Evolutionary conservation across 371 early-diverging fungal genomes (phyloP), one percentile per base, ranked within the genome.

Genomic region (Haplosporangium sp.): DNA sequence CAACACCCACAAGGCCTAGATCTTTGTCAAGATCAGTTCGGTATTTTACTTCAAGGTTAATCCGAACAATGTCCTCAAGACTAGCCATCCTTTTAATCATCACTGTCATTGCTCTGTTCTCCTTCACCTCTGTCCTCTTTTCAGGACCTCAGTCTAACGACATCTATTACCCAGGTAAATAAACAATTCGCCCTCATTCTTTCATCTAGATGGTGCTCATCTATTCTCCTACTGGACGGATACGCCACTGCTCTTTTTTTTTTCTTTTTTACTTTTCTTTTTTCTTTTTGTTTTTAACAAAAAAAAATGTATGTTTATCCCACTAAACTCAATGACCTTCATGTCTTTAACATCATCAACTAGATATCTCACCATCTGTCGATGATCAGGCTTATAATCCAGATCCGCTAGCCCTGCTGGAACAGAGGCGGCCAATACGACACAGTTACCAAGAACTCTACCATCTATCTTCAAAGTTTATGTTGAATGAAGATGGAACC

Each of bases 391-490:
- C 39, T 59, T 79, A 68, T 58, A 79, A 79, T 52, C 81, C 81
- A 1, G 81, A 79, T 59, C 81, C 81, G 27, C 65, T 79, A 42
- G 81, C 74, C 34, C 68, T 71, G 59, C 81, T 79, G 72, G 75
- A 74, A 74, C 75, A 71, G 57, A 70, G 71, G 71, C 50, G 71
- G 65, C 75, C 81, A n/a, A 65, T 74, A 64, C 67, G 81, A 37
- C 81, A 79, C 59, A 71, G 71, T 53, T 79, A 74, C 60, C 81
- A 79, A 63, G 81, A 79, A 42, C 75, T 79, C 56, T 79, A 74
- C 62, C 69, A 48, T n/a, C 63, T 75, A 9, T 69, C 64, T 13
- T 83, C 76, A 56, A 83, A 75, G 64, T 78, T 72, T 61, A 83
- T 78, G 75, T 77, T 77, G 20, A 72, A 74, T 35, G 79, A 74